Percentiles rank a stretch among this genome's conserved stretches.
Conservation (phyloP, 441 rosid genomes). For the Omphalea diandra region DNA sequence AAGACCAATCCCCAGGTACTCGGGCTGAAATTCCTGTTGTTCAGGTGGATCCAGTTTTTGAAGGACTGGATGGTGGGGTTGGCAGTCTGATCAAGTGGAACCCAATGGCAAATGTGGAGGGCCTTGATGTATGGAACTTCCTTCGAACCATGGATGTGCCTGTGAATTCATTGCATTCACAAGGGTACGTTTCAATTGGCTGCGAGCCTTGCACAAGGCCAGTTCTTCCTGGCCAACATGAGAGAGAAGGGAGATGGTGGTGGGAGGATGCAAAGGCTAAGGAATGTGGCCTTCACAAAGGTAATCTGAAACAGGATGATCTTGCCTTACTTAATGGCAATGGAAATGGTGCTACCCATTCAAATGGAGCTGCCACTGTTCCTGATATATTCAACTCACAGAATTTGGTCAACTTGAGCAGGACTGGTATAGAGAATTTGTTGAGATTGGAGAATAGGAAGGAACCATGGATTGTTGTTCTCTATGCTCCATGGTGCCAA, state of each 20-base stretch:
- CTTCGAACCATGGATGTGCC: slow-evolving; percentile 86
- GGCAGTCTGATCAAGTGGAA: slow-evolving; percentile 97
- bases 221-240: slow-evolving; percentile 90
- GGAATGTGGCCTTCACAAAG: slow-evolving; percentile 97
- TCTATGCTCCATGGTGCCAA: slow-evolving; percentile 96
- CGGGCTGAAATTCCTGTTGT: slow-evolving; percentile 83
- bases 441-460: slow-evolving; percentile 59
- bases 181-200: slow-evolving; percentile 83
- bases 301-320: slow-evolving; percentile 62
- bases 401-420: slow-evolving; percentile 60
- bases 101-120: slow-evolving; percentile 77
- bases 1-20: slow-evolving; percentile 90
- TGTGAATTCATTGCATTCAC: slow-evolving; percentile 67
- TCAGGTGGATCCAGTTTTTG: slow-evolving; percentile 89
- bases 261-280: slow-evolving; percentile 99
- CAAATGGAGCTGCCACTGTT: slow-evolving; percentile 31
- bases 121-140: slow-evolving; percentile 73
- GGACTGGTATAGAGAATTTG: slow-evolving; percentile 80
- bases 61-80: slow-evolving; percentile 76
- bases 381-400: slow-evolving; percentile 66
- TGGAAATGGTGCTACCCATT: slow-evolving; percentile 35
- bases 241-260: slow-evolving; percentile 99
- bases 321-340: slow-evolving; percentile 32
- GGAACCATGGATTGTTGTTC: slow-evolving; percentile 88
- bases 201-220: slow-evolving; percentile 97